A percentile compares a stretch with the other conserved stretches of the same genome.
These are phyloP conservation scores for Diaporthe sp. DNA, from an alignment of 2,329 filamentous ascomycete species.

Conservation along the genomic window DNA sequence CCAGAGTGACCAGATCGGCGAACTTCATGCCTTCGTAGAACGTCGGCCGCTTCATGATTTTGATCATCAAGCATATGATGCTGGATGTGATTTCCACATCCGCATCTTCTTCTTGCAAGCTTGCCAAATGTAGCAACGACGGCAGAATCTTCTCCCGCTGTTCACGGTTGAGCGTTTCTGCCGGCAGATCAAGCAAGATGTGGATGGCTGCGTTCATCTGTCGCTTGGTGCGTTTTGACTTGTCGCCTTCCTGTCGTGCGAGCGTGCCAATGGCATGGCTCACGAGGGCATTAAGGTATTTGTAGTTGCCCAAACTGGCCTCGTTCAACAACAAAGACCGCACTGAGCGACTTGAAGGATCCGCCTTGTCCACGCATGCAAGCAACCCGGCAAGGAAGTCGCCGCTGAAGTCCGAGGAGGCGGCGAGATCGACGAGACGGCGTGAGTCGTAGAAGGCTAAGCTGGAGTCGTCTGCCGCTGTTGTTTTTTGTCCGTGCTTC, in stretches of 20 bases:
- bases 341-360: neutral
- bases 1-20: conserved; percentile 47
- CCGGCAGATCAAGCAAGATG: conserved; percentile 47
- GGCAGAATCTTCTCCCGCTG: conserved; percentile 57
- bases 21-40: conserved; percentile 61
- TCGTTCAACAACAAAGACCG: conserved; percentile 27
- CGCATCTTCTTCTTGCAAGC: conserved; percentile 35
- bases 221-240: neutral
- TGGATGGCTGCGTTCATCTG: conserved; percentile 19
- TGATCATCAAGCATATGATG: conserved; percentile 57
- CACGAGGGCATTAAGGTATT: conserved; percentile 29
- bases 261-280: conserved; percentile 28
- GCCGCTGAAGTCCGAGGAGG: conserved; percentile 21
- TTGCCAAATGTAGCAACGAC: conserved; percentile 43
- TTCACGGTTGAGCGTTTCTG: conserved; percentile 52
- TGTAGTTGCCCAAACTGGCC: conserved; percentile 31
- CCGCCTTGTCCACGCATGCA: neutral
- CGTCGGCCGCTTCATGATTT: conserved; percentile 61
- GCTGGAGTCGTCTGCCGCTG: conserved; percentile 10
- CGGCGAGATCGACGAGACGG: conserved; percentile 14
- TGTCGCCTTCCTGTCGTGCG: conserved; percentile 7
- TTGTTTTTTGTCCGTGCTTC: conserved; percentile 27
- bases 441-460: conserved; percentile 26
- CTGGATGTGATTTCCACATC: conserved; percentile 40
- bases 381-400: conserved; percentile 27